Conservation (phyloP, 2,329 filamentous ascomycete species). For the Mycosphaerelloides madeirae region DNA sequence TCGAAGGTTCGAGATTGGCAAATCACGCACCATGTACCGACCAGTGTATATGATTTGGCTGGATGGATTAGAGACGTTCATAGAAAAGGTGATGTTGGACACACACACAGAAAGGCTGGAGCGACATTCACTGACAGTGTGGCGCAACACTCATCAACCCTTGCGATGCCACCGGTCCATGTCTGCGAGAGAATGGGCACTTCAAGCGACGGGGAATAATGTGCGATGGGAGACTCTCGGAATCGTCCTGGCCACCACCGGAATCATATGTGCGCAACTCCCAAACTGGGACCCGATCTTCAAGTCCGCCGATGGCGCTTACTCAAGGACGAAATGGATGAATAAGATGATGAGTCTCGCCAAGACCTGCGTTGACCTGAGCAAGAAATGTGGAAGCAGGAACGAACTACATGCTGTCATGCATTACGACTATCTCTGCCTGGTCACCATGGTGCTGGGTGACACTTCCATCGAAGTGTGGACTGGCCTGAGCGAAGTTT, state of each 20-base stretch:
- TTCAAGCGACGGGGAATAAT: constrained; percentile 32
- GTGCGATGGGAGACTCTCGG: constrained; percentile 40
- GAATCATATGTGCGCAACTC: constrained; percentile 23
- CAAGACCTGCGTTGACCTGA: constrained; percentile 18
- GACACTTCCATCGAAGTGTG: constrained; percentile 21
- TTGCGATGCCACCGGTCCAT: constrained; percentile 29
- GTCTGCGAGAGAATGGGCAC: constrained; percentile 33
- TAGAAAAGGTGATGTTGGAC: constrained; percentile 7
- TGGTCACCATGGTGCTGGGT: constrained; percentile 18
- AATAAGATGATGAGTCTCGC: constrained; percentile 3
- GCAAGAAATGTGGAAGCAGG: constrained; percentile 18
- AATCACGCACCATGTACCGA: constrained; percentile 8
- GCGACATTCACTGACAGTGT: constrained; percentile 28
- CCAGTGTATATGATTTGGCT: constrained; percentile 22
- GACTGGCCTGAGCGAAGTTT: constrained; percentile 20
- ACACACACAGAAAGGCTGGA: constrained; percentile 29
- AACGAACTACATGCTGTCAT: constrained; percentile 21
- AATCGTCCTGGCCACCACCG: constrained; percentile 31
- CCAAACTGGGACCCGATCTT: constrained; percentile 19
- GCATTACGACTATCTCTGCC: constrained; percentile 18
- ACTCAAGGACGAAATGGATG: neutral
- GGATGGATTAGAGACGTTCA: constrained; percentile 11
- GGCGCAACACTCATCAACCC: constrained; percentile 35
- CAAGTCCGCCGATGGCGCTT: neutral
- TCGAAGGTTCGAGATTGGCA: constrained; percentile 11